Evolutionary conservation across 2,329 filamentous ascomycete genomes (phyloP).

Genomic region (Magnaporthiopsis poae): DNA sequence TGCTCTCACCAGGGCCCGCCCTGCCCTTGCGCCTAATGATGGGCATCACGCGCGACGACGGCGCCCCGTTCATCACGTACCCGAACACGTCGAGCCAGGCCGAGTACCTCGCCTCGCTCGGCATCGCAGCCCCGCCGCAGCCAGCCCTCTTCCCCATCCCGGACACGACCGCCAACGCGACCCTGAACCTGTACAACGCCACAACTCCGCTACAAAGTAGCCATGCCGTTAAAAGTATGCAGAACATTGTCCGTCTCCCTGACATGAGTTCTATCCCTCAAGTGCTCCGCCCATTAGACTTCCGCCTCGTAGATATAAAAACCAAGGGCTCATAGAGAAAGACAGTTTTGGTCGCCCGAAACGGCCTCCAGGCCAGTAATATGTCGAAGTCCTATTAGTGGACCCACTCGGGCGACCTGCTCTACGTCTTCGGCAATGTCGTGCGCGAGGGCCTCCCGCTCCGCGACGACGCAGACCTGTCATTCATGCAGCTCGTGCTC

Average conservation of each 20-base stretch:
- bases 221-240: no score
- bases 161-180: constrained; percentile 31
- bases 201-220: no score
- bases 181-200: constrained; percentile 46
- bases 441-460: constrained; percentile 29
- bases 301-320: no score
- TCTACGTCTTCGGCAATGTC: constrained; percentile 44
- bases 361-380: no score
- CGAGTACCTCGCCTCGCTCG: constrained; percentile 23
- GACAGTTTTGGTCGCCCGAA: no score
- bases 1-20: constrained; percentile 31
- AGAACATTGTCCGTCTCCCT: no score
- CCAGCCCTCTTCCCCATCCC: constrained; percentile 40
- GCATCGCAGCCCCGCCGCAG: constrained; percentile 22
- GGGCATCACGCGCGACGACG: constrained; percentile 45
- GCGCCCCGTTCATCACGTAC: constrained; percentile 42
- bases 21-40: constrained; percentile 46
- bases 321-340: no score
- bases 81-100: constrained; percentile 26
- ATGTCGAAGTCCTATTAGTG: no score
- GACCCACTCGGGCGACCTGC: constrained; percentile 48
- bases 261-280: no score
- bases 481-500: constrained; percentile 27
- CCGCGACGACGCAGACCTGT: constrained; percentile 34
- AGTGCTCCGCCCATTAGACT: no score